Conservation (phyloP, 768 basidiomycete genomes). For the Rickenella mellea region DNA sequence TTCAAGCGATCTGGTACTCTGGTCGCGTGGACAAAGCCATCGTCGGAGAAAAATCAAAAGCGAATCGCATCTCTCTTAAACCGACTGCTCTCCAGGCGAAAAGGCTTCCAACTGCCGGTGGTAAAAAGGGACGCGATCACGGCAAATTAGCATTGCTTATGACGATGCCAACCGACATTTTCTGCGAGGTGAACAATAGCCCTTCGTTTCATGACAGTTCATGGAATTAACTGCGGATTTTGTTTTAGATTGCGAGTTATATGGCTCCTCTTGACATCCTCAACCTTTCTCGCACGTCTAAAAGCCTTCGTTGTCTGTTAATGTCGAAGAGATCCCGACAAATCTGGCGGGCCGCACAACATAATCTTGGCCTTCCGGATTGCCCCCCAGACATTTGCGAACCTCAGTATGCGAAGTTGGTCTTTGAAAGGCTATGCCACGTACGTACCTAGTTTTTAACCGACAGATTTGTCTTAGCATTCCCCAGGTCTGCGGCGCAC, state of each 20-base stretch:
- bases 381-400: conserved; percentile 22
- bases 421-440: conserved; percentile 25
- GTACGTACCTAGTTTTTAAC: conserved; percentile 13
- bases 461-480: neutral
- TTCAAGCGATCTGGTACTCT: conserved; percentile 1
- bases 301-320: conserved; percentile 25
- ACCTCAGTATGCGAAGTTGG: conserved; percentile 24
- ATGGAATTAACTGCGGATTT: conserved; percentile 26
- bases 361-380: conserved; percentile 12
- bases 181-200: neutral
- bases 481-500: neutral
- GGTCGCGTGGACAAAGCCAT: conserved; percentile 9
- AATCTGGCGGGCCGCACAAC: conserved; percentile 28
- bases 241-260: conserved; percentile 29
- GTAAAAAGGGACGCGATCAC: too few species aligned
- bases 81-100: too few species aligned
- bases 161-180: neutral
- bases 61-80: conserved; percentile 9
- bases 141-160: neutral
- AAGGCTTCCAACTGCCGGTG: too few species aligned
- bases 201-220: conserved; percentile 13
- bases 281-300: conserved; percentile 27
- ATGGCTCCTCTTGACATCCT: conserved; percentile 32
- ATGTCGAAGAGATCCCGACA: conserved; percentile 12
- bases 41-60: conserved; percentile 3